Conservation (phyloP, 345 rosid species). For the Brassica carinata region DNA sequence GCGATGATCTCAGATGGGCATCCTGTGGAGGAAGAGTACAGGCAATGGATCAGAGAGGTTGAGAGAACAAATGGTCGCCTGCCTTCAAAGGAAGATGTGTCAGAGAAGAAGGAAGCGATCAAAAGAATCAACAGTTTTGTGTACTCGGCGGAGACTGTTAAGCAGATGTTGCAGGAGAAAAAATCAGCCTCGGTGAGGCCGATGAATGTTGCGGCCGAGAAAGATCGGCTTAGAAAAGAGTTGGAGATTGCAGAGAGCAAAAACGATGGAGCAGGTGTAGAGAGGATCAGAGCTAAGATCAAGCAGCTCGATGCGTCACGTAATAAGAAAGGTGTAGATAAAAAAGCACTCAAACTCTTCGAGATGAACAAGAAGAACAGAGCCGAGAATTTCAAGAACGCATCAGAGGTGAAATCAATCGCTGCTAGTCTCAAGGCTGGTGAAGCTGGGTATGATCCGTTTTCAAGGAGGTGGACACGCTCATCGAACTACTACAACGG, state of each 20-base stretch:
- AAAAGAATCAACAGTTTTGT: conserved; percentile 69
- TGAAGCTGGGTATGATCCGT: conserved; percentile 98
- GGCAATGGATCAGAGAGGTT: conserved; percentile 85
- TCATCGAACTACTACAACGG: conserved; percentile 87
- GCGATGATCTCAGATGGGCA: conserved; percentile 95
- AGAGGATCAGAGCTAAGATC: conserved; percentile 73
- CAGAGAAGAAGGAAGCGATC: conserved; percentile 86
- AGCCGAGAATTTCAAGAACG: conserved; percentile 91
- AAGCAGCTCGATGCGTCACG: conserved; percentile 83
- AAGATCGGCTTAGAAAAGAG: conserved; percentile 87
- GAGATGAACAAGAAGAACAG: conserved; percentile 98
- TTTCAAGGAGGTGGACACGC: conserved; percentile 98
- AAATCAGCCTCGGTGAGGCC: conserved; percentile 86
- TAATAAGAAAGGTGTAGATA: conserved; percentile 60
- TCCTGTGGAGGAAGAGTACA: conserved; percentile 88
- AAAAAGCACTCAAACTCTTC: conserved; percentile 78
- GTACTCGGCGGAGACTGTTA: conserved; percentile 91
- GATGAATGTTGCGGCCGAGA: conserved; percentile 92
- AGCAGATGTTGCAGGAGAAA: conserved; percentile 98
- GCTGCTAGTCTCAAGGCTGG: conserved; percentile 79
- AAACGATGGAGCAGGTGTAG: conserved; percentile 74
- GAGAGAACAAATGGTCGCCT: conserved; percentile 81
- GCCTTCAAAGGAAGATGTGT: conserved; percentile 79
- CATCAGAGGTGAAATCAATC: conserved; percentile 68
- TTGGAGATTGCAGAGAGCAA: conserved; percentile 73